Evolutionary conservation across 176 grass and related monocot species (phyloP).

Genomic region (Elaeis guineensis): DNA sequence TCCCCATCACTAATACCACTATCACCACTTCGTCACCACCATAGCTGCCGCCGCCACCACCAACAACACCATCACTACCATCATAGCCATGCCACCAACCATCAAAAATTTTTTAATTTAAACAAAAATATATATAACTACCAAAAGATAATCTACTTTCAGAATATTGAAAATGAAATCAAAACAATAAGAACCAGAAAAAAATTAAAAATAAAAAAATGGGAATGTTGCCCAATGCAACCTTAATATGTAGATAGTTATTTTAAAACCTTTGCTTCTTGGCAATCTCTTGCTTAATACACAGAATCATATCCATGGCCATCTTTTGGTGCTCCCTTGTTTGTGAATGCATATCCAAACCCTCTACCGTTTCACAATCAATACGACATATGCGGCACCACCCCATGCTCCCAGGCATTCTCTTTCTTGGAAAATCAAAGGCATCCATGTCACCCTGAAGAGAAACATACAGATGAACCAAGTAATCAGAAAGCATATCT

Average conservation of each 20-base stretch:
- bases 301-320: slow-evolving; percentile 75
- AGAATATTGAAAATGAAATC: no score
- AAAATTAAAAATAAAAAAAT: no score
- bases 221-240: no score
- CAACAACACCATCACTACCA: no score
- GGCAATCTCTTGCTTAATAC: slow-evolving; percentile 74
- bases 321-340: slow-evolving; percentile 83
- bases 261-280: slow-evolving; percentile 54
- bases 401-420: slow-evolving; percentile 31
- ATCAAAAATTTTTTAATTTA: no score
- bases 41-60: no score
- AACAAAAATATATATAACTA: slow-evolving; percentile 25
- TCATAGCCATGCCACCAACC: no score
- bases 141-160: slow-evolving; percentile 14
- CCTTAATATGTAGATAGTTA: no score
- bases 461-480: not conserved
- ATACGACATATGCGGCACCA: slow-evolving; percentile 90
- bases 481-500: slow-evolving; percentile 6
- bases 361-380: slow-evolving; percentile 71
- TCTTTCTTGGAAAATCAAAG: slow-evolving; percentile 43
- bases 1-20: no score
- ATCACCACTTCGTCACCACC: no score
- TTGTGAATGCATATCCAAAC: slow-evolving; percentile 70
- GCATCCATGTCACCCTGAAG: slow-evolving; percentile 19
- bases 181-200: no score